Conservation (phyloP, 805 yeast species). For the Kuraishia ogatae region DNA sequence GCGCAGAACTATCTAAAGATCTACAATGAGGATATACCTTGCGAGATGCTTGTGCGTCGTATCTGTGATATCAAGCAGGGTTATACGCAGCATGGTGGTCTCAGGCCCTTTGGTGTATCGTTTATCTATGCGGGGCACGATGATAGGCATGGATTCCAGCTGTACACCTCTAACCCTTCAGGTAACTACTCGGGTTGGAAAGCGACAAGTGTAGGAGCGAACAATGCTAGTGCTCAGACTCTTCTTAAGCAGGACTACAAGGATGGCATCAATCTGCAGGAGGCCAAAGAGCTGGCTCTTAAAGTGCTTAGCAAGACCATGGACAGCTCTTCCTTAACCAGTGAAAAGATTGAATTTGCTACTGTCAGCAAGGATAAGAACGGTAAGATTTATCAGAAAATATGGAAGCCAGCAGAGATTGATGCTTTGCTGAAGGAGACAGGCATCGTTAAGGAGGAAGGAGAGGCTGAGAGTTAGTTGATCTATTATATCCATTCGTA, state of each 20-base stretch:
- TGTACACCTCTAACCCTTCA: constrained; percentile 92
- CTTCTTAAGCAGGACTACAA: constrained; percentile 90
- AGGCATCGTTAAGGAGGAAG: constrained; percentile 58
- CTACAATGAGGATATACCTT: constrained; percentile 90
- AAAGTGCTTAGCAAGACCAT: constrained; percentile 91
- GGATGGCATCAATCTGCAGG: constrained; percentile 63
- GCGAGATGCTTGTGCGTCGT: constrained; percentile 79
- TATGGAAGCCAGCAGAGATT: constrained; percentile 77
- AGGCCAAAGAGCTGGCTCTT: constrained; percentile 81
- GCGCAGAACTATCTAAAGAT: constrained; percentile 83
- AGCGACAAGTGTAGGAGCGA: constrained; percentile 95
- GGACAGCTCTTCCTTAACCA: constrained; percentile 76
- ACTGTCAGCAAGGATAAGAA: constrained; percentile 46
- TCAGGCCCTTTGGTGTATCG: constrained; percentile 97
- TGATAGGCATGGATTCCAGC: constrained; percentile 80
- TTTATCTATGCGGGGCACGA: constrained; percentile 95
- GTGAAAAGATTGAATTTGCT: constrained; percentile 91
- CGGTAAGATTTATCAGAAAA: constrained; percentile 53
- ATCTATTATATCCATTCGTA: background rate
- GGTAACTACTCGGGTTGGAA: constrained; percentile 99
- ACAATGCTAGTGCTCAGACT: constrained; percentile 94
- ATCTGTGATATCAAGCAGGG: constrained; percentile 95
- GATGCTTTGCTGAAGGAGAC: constrained; percentile 62
- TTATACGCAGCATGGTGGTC: constrained; percentile 97
- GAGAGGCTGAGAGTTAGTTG: constrained; percentile 27